Evolutionary conservation across 2,329 filamentous ascomycete species (phyloP).

Genomic region (Trichoderma pleuroti): DNA sequence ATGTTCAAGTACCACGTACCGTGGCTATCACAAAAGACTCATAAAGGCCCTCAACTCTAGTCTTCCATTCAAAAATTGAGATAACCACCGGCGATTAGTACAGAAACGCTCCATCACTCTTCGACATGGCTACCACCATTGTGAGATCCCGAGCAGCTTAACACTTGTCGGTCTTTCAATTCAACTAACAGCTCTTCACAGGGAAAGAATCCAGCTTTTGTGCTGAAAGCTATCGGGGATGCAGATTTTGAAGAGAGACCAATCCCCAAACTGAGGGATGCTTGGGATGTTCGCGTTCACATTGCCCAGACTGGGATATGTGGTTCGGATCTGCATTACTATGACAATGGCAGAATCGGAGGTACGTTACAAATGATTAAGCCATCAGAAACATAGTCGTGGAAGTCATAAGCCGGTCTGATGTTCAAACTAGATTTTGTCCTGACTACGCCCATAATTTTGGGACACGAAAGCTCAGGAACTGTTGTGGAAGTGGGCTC

Average conservation of each 20-base stretch:
- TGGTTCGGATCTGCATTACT: background rate
- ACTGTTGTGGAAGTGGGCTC: conserved; percentile 39
- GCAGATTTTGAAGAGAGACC: background rate
- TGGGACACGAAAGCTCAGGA: conserved; percentile 47
- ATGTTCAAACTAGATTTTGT: conserved; percentile 35
- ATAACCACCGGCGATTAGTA: background rate
- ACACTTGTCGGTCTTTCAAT: background rate
- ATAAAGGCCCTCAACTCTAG: background rate
- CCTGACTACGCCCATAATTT: conserved; percentile 41
- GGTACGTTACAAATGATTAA: background rate
- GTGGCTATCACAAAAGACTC: background rate
- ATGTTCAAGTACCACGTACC: background rate
- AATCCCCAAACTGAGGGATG: background rate
- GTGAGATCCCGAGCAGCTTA: background rate
- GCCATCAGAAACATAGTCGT: background rate
- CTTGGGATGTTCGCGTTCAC: background rate
- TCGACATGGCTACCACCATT: background rate
- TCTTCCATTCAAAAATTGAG: background rate
- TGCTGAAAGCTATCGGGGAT: background rate
- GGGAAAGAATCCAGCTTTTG: background rate
- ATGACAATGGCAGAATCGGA: background rate
- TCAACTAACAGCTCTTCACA: background rate
- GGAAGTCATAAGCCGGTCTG: background rate
- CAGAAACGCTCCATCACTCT: background rate
- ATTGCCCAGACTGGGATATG: background rate